A percentile compares a stretch with the other conserved stretches of the same genome.
These are phyloP conservation scores for Linaria vulgaris DNA, from an alignment of 257 asterid species.

Conservation along the genomic window DNA sequence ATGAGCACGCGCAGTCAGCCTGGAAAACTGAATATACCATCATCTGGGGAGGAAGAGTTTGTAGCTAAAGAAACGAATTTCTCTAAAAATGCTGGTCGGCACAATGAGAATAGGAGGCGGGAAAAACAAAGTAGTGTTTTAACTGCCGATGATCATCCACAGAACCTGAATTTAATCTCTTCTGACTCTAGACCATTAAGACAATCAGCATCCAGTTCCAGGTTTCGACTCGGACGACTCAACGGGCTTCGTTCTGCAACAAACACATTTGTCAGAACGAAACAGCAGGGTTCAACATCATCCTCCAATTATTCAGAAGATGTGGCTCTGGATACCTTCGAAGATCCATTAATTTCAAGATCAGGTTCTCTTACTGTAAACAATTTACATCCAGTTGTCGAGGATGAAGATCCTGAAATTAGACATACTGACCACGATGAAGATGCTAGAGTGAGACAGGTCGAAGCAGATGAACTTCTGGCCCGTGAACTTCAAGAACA, in stretches of 20 bases:
- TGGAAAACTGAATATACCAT: conserved; percentile 28
- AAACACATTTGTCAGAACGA: conserved; percentile 45
- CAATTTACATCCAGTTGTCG: conserved; percentile 42
- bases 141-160: conserved; percentile 22
- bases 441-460: conserved; percentile 61
- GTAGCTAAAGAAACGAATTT: conserved; percentile 28
- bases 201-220: conserved; percentile 34
- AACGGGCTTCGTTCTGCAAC: conserved; percentile 38
- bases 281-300: conserved; percentile 59
- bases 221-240: conserved; percentile 36
- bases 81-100: conserved; percentile 28
- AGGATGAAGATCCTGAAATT: conserved; percentile 53
- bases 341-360: conserved; percentile 35
- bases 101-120: conserved; percentile 38
- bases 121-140: conserved; percentile 38
- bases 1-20: conserved; percentile 50
- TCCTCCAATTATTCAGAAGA: conserved; percentile 48
- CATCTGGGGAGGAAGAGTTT: conserved; percentile 31
- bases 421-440: conserved; percentile 37
- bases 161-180: conserved; percentile 35
- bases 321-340: conserved; percentile 45
- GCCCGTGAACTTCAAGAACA: conserved; percentile 97
- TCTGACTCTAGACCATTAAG: conserved; percentile 35
- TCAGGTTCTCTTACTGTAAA: conserved; percentile 26
- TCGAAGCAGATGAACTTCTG: conserved; percentile 85